Percentiles rank a stretch among this genome's conserved stretches.
Evolutionary conservation across 2,329 filamentous ascomycete genomes (phyloP).

Genomic region (Diaporthe amygdali): DNA sequence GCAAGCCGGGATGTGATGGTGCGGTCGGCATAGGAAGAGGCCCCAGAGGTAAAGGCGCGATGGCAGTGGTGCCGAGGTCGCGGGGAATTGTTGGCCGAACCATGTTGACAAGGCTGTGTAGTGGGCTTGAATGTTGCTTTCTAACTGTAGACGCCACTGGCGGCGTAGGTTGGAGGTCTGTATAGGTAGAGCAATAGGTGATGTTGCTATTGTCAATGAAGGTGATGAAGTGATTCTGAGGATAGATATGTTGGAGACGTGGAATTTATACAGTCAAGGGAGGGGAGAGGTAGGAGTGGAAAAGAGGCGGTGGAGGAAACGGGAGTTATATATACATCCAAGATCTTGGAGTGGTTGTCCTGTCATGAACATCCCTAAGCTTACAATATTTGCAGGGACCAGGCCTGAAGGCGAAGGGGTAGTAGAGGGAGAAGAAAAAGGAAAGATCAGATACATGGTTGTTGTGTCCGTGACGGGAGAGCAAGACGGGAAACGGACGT

Average conservation of each 20-base stretch:
- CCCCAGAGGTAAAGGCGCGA: neutral
- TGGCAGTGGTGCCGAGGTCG: conserved; percentile 20
- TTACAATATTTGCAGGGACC: conserved; percentile 19
- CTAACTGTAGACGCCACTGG: neutral
- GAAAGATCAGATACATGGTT: neutral
- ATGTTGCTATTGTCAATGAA: neutral
- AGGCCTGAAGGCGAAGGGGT: neutral
- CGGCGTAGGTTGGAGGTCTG: neutral
- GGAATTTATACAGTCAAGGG: neutral
- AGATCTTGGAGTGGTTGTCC: neutral
- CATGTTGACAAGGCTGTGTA: conserved; percentile 13
- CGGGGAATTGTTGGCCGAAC: conserved; percentile 24
- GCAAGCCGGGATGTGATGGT: conserved; percentile 18
- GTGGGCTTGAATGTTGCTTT: neutral
- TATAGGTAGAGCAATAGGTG: neutral
- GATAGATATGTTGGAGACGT: conserved; percentile 16
- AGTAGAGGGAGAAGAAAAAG: neutral
- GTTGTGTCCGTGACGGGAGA: conserved; percentile 2
- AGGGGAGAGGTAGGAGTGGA: conserved; percentile 4
- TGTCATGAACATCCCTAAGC: neutral
- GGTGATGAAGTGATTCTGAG: neutral
- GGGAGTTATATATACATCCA: conserved; percentile 22
- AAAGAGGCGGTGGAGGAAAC: conserved; percentile 10
- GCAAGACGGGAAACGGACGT: conserved; percentile 20
- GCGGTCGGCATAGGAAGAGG: conserved; percentile 15